Evolutionary conservation across 2,329 filamentous ascomycete species (phyloP).

Genomic region (Claviceps humidiphila): DNA sequence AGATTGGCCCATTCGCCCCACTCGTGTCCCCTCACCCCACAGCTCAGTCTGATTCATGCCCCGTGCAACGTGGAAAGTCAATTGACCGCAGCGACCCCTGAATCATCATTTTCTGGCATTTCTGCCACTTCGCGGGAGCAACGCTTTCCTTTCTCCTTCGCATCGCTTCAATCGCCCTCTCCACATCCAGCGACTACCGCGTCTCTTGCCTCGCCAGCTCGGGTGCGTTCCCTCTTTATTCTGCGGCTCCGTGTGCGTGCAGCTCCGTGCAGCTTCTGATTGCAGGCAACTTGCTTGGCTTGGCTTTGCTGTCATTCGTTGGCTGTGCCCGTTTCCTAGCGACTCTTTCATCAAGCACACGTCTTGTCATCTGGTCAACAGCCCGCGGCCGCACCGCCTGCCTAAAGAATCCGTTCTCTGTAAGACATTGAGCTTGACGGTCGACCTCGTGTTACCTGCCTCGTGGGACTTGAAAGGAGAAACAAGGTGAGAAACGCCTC

Average conservation of each 20-base stretch:
- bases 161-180: conserved; percentile 1
- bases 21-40: background rate
- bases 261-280: background rate
- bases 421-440: conserved; percentile 3
- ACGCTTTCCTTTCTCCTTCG: background rate
- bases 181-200: background rate
- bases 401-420: background rate
- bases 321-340: background rate
- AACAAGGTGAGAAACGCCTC: conserved; percentile 2
- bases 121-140: background rate
- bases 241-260: background rate
- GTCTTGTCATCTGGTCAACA: background rate
- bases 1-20: background rate
- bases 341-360: background rate
- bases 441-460: conserved; percentile 1
- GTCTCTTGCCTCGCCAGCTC: conserved; percentile 2
- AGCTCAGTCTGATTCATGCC: background rate
- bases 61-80: background rate
- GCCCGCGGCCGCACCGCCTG: background rate
- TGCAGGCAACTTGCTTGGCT: background rate
- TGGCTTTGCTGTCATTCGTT: background rate
- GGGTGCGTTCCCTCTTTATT: background rate
- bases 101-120: background rate
- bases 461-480: conserved; percentile 1
- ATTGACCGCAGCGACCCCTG: conserved; percentile 1